Conservation (phyloP, 495 filamentous ascomycete species). For the Tuber melanosporum region DNA sequence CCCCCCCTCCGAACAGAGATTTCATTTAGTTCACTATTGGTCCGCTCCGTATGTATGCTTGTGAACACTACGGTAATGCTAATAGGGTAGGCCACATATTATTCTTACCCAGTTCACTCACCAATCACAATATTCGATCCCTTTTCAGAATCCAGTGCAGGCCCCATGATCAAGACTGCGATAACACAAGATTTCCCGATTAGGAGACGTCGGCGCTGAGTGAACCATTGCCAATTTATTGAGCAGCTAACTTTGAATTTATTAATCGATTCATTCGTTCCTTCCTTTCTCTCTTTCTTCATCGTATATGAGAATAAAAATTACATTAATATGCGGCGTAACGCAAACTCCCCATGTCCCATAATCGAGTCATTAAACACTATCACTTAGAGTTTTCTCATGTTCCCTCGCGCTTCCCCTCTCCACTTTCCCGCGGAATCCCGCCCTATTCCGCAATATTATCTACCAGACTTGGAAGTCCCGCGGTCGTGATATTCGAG, state of each 20-base stretch:
- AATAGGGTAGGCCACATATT: too few species aligned
- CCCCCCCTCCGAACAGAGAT: too few species aligned
- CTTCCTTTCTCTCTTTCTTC: too few species aligned
- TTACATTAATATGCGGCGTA: not conserved
- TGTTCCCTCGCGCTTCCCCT: not conserved
- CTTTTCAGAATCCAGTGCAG: not conserved
- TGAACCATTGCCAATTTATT: not conserved
- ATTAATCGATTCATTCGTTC: not conserved
- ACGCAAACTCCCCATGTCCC: not conserved
- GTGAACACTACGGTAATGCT: too few species aligned
- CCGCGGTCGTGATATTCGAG: slow-evolving; percentile 19
- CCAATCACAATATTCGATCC: not conserved
- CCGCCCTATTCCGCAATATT: not conserved
- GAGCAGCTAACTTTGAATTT: not conserved
- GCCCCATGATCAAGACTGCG: not conserved
- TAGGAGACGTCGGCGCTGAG: not conserved
- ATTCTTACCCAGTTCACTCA: not conserved
- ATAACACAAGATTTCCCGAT: not conserved
- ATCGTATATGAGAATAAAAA: not conserved
- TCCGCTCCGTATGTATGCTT: too few species aligned
- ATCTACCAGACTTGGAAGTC: slow-evolving; percentile 11
- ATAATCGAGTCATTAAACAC: too few species aligned
- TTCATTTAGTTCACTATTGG: too few species aligned
- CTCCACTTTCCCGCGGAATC: not conserved
- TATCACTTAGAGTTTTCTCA: too few species aligned